Base-by-base conservation (phyloP, 805 yeast species). In the Yarrowia yakushimensis region DNA sequence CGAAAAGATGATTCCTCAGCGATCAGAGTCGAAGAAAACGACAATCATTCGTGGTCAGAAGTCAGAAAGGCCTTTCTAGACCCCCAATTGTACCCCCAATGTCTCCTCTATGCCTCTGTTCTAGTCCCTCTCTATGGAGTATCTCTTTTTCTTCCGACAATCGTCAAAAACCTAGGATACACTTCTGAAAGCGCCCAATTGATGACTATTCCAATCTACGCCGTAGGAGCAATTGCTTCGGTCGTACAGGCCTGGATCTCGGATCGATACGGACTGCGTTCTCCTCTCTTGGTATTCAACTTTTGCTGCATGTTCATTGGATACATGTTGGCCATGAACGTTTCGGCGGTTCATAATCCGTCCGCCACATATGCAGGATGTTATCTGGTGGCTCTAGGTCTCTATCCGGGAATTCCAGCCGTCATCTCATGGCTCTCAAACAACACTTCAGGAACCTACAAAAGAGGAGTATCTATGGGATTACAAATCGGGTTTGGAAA, bases 401-500 rank as follows among this genome's bases (percentile, higher is more conserved):
- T 81, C 28, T 84, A 84, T 68, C 72, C 82, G 11, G 80, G 82
- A 18, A 83, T 84, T 85, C 87, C 87, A 9, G 67, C 81, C 9
- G 69, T 82, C 17, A 81, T 84, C 22, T 83, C 87, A 69, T 83
- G 87, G 87, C 71, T 79, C 30, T 77, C 85, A 2, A 73, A 83
- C 63, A 84, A 84, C 65, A 77, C 79, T 63, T 80, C 81, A 17
- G 85, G 86, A 13, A 85, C 83, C 68, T 70, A 78, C 30, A 76
- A 86, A 69, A 81, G 84, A 65, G 77, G 80, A 17, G 79, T 79
- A 20, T 82, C 82, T 15, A 77, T 83, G 39, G 83, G 82, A 2
- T 73, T 80, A 73, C 82, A 82, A 65, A 79, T 84, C 68, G 87
- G 87, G 0, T 81, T 84, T 68, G 87, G 87, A 64, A 84, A 84